Percentiles rank a stretch among this genome's conserved stretches.
Evolutionary conservation across 495 filamentous ascomycete species (phyloP).

Genomic region (Eremomyces bilateralis): DNA sequence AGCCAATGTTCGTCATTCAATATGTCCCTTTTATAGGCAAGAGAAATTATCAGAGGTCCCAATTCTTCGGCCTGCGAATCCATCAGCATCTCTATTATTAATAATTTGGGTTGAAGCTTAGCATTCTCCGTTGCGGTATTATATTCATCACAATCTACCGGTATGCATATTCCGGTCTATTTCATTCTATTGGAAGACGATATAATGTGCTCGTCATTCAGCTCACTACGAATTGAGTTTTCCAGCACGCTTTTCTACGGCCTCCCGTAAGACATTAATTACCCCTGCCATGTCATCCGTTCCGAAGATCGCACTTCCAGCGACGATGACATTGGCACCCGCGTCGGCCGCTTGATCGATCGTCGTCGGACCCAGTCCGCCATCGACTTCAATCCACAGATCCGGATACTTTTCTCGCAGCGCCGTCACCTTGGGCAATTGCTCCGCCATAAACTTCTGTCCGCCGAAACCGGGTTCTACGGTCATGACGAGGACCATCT

Average conservation of each 20-base stretch:
- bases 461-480: slow-evolving; percentile 95
- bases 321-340: slow-evolving; percentile 94
- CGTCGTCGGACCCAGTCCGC: slow-evolving; percentile 67
- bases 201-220: too few relatives aligned
- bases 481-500: slow-evolving; percentile 99
- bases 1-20: too few relatives aligned
- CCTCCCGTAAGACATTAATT: slow-evolving; percentile 53
- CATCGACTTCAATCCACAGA: slow-evolving; percentile 93
- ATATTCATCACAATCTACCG: too few relatives aligned
- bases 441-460: slow-evolving; percentile 92
- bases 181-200: too few relatives aligned
- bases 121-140: too few relatives aligned
- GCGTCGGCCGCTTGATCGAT: slow-evolving; percentile 90
- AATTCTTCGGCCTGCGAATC: too few relatives aligned
- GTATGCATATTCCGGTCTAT: too few relatives aligned
- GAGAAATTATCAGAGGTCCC: too few relatives aligned
- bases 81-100: too few relatives aligned
- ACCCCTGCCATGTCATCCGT: slow-evolving; percentile 72
- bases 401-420: slow-evolving; percentile 70
- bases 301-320: slow-evolving; percentile 91
- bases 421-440: slow-evolving; percentile 78
- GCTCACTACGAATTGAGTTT: too few relatives aligned
- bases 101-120: too few relatives aligned
- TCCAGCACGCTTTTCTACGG: slow-evolving; percentile 57
- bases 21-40: too few relatives aligned